Evolutionary conservation across 2,329 filamentous ascomycete species (phyloP), one percentile per base, ranked within the genome.

Genomic region (Fusarium begoniae): DNA sequence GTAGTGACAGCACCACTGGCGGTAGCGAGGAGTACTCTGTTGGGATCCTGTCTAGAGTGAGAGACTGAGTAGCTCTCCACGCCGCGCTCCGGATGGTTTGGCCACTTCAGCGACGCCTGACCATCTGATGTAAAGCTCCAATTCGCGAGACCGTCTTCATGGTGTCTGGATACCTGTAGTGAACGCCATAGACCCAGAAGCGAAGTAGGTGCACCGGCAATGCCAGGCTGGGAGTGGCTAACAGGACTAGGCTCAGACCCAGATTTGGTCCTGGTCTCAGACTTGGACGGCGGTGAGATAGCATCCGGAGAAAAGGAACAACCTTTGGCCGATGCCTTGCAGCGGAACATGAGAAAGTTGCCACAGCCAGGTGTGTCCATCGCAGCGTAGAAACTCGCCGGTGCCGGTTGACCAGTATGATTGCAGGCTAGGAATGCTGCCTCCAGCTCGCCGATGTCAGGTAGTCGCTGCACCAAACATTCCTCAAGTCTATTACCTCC

Each of bases 271-370:
- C 18, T 43, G 6, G 37, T 28, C 17, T 51, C 20, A 4, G 44
- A 18, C 10, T 61, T 17, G 2, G 30, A 22, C 3, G 14, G 11
- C 14, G 24, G 24, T 2, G 22, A 63, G 7, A 15, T 20, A 10
- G 17, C 11, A 4, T 51, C 62, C 11, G 18, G 11, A 20, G 45
- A 64, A 38, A 44, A 64, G 9, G 24, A 37, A 38, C 56, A 51
- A 2, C 38, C 45, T 17, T 14, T 11, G 3, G 24, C 30, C 4
- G 57, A 50, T 5, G 24, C 10, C 14, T 64, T 64, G 1, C 56
- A 62, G 11, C 45, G 62, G 30, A 64, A 64, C 45, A 62, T 64
- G 7, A 64, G 56, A 62, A 64, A 51, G 38, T 51, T 64, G 0
- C 56, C 56, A 1, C 44, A 62, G 3, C 56, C 56, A 51, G 62